Conservation (phyloP, 1,139 yeast species). For the Scheffersomyces lignicola region DNA sequence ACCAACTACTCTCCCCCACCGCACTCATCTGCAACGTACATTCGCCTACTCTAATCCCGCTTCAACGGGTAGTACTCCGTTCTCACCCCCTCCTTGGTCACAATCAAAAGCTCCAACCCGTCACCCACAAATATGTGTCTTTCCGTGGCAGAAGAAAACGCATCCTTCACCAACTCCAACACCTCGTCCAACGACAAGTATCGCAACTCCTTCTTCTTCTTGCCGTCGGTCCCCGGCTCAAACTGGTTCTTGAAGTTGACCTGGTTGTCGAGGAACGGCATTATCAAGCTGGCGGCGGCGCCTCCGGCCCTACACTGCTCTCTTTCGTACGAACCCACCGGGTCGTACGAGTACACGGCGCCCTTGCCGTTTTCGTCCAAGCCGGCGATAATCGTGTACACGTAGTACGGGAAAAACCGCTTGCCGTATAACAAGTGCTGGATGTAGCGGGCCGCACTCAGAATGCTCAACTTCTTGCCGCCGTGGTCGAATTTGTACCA, state of each 20-base stretch:
- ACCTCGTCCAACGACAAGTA: conserved; percentile 82
- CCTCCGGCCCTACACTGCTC: conserved; percentile 99
- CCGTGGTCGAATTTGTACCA: conserved; percentile 93
- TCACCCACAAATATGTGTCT: conserved; percentile 99
- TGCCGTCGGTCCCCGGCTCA: conserved; percentile 75
- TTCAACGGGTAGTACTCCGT: conserved; percentile 83
- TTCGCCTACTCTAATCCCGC: conserved; percentile 81
- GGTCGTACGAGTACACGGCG: conserved; percentile 93
- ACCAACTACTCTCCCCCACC: not conserved
- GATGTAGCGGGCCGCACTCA: conserved; percentile 84
- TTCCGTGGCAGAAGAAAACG: conserved; percentile 94
- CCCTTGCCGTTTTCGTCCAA: conserved; percentile 94
- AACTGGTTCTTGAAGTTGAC: conserved; percentile 91
- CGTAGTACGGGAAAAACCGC: conserved; percentile 95
- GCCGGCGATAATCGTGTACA: conserved; percentile 92
- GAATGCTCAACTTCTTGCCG: conserved; percentile 64
- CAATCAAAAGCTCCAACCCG: conserved; percentile 84
- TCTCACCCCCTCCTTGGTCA: conserved; percentile 90
- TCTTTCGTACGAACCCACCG: conserved; percentile 96
- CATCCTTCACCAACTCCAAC: conserved; percentile 82
- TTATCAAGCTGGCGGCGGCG: conserved; percentile 91
- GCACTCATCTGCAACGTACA: not conserved
- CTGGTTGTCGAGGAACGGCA: conserved; percentile 97
- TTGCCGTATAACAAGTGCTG: conserved; percentile 91
- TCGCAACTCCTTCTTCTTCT: conserved; percentile 57